Base-by-base conservation (phyloP, 2,329 filamentous ascomycete species). In the Dothiorella sarmentorum region DNA sequence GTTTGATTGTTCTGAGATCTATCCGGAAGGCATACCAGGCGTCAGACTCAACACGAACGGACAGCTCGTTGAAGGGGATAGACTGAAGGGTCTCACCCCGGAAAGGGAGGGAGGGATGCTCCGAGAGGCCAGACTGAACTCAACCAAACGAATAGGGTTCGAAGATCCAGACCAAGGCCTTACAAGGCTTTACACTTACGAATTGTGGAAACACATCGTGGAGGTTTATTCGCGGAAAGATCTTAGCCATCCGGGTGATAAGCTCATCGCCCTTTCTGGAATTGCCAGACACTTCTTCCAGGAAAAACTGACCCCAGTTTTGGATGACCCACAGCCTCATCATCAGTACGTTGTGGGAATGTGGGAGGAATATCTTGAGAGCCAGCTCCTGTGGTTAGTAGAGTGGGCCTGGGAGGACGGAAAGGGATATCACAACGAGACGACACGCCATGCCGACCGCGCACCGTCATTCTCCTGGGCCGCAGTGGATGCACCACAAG, bases 401-500 rank as follows among this genome's bases (percentile, higher is more conserved):
- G 17, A 44, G 10, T 29, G 38, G 4, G 11, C 42, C 0, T 61
- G 53, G 42, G 29, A 60, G 17, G 29, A 61, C n/a, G 59, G 51
- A 0, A n/a, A n/a, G n/a, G 4, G 26, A 4, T 60, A 42, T 17
- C 24, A 62, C 2, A 62, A 62, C 24, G 20, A 18, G 1, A 37
- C 20, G 17, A 53, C 60, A 7, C 29, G 57, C 29, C 6, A 56
- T 3, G 11, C 26, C 3, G 37, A 43, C 3, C 38, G 63, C 27
- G 62, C 61, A 2, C 65, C 65, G 2, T 66, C 65, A 1, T 67
- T 62, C 6, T 66, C 65, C 1, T 67, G 65, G 65, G 65, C 63
- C 1, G 37, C 64, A 7, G 40, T 67, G 4, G 59, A 65, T 27
- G 38, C 56, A 2, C 31, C 51, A 1, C 40, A 56, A 15, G 61